These are phyloP conservation scores for Talaromyces marneffei DNA, from an alignment of 2,329 filamentous ascomycete species.

Conservation along the genomic window DNA sequence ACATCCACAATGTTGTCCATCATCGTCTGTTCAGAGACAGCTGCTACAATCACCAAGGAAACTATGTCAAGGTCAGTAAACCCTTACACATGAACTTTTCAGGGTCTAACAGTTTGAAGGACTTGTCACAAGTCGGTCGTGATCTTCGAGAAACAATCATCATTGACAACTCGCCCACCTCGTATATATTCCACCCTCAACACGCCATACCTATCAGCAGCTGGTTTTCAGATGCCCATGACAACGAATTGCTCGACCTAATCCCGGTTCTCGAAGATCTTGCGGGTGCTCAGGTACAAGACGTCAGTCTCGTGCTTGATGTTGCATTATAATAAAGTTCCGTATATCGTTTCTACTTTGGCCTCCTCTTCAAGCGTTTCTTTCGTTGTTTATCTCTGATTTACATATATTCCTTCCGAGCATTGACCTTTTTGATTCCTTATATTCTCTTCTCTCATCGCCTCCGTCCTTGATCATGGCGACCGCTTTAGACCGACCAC, in stretches of 20 bases:
- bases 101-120: slow-evolving; percentile 41
- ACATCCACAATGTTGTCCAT: slow-evolving; percentile 95
- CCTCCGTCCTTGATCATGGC: slow-evolving; percentile 7
- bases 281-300: slow-evolving; percentile 78
- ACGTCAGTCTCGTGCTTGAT: slow-evolving; percentile 96
- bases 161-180: slow-evolving; percentile 98
- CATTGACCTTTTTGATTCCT: slow-evolving; percentile 2
- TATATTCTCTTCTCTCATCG: not conserved
- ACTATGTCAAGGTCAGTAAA: slow-evolving; percentile 75
- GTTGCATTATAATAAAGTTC: slow-evolving; percentile 56
- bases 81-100: slow-evolving; percentile 8
- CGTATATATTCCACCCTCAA: slow-evolving; percentile 98
- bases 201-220: slow-evolving; percentile 98
- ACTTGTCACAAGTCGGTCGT: slow-evolving; percentile 91
- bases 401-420: not conserved
- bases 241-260: slow-evolving; percentile 94
- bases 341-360: slow-evolving; percentile 18
- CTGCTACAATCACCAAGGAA: slow-evolving; percentile 98
- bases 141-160: slow-evolving; percentile 98
- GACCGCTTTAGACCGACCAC: slow-evolving; percentile 13
- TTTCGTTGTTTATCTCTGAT: slow-evolving; percentile 16
- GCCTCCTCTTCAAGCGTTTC: slow-evolving; percentile 21
- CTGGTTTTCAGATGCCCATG: slow-evolving; percentile 99
- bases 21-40: slow-evolving; percentile 95
- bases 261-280: slow-evolving; percentile 98